These are phyloP conservation scores for Scheffersomyces lignicola DNA, from an alignment of 1,139 yeast genomes.

Conservation along the genomic window DNA sequence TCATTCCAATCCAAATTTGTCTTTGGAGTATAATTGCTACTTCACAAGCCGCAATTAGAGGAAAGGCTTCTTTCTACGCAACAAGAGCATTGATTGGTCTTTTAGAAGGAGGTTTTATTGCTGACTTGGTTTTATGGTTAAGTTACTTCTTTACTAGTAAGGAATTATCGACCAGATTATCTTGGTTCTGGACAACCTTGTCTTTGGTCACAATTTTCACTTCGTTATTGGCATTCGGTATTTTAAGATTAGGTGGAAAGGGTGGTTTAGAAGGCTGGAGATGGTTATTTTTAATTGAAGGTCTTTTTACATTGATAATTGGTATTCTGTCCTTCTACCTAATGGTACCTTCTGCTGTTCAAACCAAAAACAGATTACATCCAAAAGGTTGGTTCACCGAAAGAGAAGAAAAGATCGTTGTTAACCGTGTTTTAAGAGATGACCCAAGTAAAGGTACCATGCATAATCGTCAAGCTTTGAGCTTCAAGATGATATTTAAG, in stretches of 20 bases:
- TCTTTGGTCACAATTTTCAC: slow-evolving; percentile 36
- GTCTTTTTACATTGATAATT: slow-evolving; percentile 26
- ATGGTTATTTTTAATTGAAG: slow-evolving; percentile 39
- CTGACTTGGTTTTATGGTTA: slow-evolving; percentile 29
- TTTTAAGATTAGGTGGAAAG: slow-evolving; percentile 25
- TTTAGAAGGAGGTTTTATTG: slow-evolving; percentile 33
- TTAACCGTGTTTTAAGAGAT: slow-evolving; percentile 55
- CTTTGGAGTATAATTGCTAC: slow-evolving; percentile 33
- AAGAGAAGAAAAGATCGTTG: slow-evolving; percentile 31
- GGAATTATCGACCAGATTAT: slow-evolving; percentile 27
- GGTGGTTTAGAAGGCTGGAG: slow-evolving; percentile 50
- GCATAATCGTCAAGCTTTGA: slow-evolving; percentile 61
- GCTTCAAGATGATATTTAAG: slow-evolving; percentile 34
- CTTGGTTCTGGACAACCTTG: slow-evolving; percentile 17
- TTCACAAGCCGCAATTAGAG: slow-evolving; percentile 25
- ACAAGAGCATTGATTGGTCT: slow-evolving; percentile 30
- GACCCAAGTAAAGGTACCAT: slow-evolving; percentile 71
- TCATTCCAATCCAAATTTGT: slow-evolving; percentile 33
- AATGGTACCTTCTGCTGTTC: slow-evolving; percentile 37
- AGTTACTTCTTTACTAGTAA: slow-evolving; percentile 27
- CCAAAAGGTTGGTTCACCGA: slow-evolving; percentile 42
- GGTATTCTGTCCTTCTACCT: slow-evolving; percentile 30
- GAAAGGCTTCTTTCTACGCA: slow-evolving; percentile 23
- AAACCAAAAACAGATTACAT: slow-evolving; percentile 49
- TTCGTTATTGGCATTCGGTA: slow-evolving; percentile 36